A percentile compares a stretch with the other conserved stretches of the same genome.
These are phyloP conservation scores for Dactylonectria macrodidyma DNA, from an alignment of 2,329 filamentous ascomycete species.

Conservation along the genomic window DNA sequence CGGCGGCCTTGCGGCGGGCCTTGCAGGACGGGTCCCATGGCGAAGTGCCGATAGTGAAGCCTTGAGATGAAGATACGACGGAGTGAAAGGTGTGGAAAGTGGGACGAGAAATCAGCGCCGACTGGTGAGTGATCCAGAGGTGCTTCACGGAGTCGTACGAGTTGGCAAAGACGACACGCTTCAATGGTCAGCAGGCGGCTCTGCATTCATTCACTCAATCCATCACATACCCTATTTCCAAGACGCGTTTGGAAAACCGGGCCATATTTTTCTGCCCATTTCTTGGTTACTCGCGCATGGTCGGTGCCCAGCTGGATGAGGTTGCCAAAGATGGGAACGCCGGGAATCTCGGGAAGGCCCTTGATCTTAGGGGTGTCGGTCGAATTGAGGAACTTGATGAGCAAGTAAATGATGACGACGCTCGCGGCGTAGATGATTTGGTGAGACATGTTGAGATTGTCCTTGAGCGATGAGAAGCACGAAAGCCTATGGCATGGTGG, in stretches of 20 bases:
- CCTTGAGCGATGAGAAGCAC: neutral
- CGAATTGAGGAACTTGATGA: slow-evolving; percentile 54
- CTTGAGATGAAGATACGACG: slow-evolving; percentile 82
- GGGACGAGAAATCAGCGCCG: slow-evolving; percentile 82
- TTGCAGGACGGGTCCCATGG: slow-evolving; percentile 90
- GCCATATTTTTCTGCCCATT: slow-evolving; percentile 73
- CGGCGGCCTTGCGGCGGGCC: slow-evolving; percentile 81
- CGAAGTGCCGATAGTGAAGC: slow-evolving; percentile 87
- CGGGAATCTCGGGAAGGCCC: slow-evolving; percentile 72
- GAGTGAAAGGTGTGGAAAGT: slow-evolving; percentile 87
- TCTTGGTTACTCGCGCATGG: slow-evolving; percentile 68
- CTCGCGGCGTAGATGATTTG: slow-evolving; percentile 25
- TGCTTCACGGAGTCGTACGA: slow-evolving; percentile 81
- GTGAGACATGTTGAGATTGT: slow-evolving; percentile 21
- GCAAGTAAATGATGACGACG: slow-evolving; percentile 35
- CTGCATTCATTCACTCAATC: neutral
- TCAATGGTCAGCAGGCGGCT: slow-evolving; percentile 34
- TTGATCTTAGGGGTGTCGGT: slow-evolving; percentile 75
- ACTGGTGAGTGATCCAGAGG: slow-evolving; percentile 85
- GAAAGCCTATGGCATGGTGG: neutral
- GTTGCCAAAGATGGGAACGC: slow-evolving; percentile 75
- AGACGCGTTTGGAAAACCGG: slow-evolving; percentile 77
- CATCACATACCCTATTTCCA: slow-evolving; percentile 71
- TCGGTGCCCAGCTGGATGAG: slow-evolving; percentile 71
- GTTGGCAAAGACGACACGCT: slow-evolving; percentile 83